Conservation (phyloP, 305 asterid genomes). For the Striga hermonthica region DNA sequence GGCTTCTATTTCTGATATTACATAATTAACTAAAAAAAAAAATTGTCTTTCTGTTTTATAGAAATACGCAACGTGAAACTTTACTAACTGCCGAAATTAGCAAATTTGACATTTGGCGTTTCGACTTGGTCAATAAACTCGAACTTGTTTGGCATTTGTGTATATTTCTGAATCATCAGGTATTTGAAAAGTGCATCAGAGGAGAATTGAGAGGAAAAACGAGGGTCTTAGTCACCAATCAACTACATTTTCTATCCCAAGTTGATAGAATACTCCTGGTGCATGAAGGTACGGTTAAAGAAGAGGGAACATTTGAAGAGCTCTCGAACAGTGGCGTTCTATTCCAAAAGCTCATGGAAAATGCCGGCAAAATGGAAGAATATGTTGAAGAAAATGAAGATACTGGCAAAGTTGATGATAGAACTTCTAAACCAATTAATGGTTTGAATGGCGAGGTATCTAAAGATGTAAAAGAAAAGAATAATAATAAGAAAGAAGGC, state of each 20-base stretch:
- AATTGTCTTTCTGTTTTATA: no score
- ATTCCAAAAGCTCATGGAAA: conserved; percentile 91
- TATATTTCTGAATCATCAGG: conserved; percentile 46
- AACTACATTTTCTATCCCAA: conserved; percentile 92
- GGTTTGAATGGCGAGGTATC: conserved; percentile 44
- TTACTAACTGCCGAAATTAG: no score
- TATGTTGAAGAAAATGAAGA: conserved; percentile 67
- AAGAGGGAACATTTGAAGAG: conserved; percentile 93
- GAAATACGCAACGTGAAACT: no score
- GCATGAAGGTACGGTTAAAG: conserved; percentile 90
- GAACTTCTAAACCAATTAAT: conserved; percentile 46
- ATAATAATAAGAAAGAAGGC: conserved; percentile 51
- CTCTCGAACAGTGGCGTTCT: conserved; percentile 70
- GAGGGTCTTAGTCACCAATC: conserved; percentile 94
- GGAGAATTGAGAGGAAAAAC: conserved; percentile 89
- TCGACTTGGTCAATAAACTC: no score
- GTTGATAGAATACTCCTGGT: conserved; percentile 91
- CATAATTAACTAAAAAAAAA: no score
- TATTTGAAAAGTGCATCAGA: conserved; percentile 86
- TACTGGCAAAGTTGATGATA: conserved; percentile 32
- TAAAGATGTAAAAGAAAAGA: conserved; percentile 43
- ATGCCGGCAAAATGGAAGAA: conserved; percentile 98
- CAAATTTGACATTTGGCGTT: no score
- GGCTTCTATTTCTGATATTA: neutral
- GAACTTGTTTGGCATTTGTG: neutral